phyloP scores from a whole-genome alignment of 2,329 filamentous ascomycete genomes.

The Sclerotinia subarctica region DNA sequence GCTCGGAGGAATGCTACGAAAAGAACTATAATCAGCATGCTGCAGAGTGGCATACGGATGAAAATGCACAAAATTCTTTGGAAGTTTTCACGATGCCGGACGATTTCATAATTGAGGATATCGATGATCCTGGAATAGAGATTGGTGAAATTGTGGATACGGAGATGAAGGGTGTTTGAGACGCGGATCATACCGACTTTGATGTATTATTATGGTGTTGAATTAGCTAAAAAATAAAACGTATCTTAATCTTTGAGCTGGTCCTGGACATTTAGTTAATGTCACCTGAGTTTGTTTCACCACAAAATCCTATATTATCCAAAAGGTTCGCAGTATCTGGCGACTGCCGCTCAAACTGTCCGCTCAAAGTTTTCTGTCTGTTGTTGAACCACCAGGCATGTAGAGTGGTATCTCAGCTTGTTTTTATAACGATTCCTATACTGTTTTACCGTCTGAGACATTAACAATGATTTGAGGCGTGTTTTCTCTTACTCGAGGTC shows the following conservation, averaged over 20 bases:
- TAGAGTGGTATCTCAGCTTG: not conserved
- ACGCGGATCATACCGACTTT: too few species aligned
- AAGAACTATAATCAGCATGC: conserved; percentile 11
- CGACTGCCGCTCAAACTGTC: not conserved
- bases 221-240: not conserved
- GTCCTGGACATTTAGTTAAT: not conserved
- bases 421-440: not conserved
- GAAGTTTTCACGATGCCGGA: not conserved
- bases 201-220: not conserved
- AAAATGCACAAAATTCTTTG: conserved; percentile 2
- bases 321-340: not conserved
- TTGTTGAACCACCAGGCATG: not conserved
- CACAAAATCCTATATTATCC: not conserved
- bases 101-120: conserved; percentile 3
- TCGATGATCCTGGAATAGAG: conserved; percentile 3
- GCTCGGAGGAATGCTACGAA: conserved; percentile 8
- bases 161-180: conserved; percentile 5
- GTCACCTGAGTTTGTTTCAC: not conserved
- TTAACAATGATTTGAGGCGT: too few species aligned
- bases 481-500: not conserved
- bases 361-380: not conserved
- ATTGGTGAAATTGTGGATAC: conserved; percentile 12
- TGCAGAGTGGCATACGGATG: conserved; percentile 13
- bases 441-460: too few species aligned
- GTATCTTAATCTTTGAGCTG: not conserved